phyloP scores from a whole-genome alignment of 108 stramenopile genomes.

The Discostella stelligeroides region DNA sequence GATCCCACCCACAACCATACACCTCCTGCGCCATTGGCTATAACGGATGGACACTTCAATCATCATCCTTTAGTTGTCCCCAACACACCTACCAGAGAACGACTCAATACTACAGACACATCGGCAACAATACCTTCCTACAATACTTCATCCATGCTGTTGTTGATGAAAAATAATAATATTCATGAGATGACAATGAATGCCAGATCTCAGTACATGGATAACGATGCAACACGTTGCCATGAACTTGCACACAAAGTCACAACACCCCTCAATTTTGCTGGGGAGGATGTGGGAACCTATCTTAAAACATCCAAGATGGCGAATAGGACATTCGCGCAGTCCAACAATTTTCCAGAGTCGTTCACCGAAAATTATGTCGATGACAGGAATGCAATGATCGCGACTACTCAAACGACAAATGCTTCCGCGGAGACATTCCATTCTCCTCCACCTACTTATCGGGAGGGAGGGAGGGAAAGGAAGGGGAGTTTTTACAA shows the following conservation, averaged over 20 bases:
- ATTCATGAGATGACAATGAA: background rate
- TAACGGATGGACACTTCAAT: no score
- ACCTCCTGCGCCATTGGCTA: no score
- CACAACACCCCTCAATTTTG: background rate
- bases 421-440: no score
- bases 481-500: no score
- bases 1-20: no score
- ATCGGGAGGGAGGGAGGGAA: background rate
- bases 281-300: no score
- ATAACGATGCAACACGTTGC: no score
- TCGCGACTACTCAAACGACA: no score
- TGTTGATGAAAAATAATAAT: background rate
- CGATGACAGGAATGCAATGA: background rate
- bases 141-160: background rate
- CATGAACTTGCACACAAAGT: background rate
- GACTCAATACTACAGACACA: slow-evolving; percentile 2
- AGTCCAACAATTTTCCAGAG: background rate
- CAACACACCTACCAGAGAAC: background rate
- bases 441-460: background rate
- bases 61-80: no score
- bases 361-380: background rate
- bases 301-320: no score
- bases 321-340: no score
- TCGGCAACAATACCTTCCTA: background rate
- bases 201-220: background rate